Evolutionary conservation across 2,329 filamentous ascomycete genomes (phyloP), one percentile per base, ranked within the genome.

Genomic region (Cladosporium colombiae): DNA sequence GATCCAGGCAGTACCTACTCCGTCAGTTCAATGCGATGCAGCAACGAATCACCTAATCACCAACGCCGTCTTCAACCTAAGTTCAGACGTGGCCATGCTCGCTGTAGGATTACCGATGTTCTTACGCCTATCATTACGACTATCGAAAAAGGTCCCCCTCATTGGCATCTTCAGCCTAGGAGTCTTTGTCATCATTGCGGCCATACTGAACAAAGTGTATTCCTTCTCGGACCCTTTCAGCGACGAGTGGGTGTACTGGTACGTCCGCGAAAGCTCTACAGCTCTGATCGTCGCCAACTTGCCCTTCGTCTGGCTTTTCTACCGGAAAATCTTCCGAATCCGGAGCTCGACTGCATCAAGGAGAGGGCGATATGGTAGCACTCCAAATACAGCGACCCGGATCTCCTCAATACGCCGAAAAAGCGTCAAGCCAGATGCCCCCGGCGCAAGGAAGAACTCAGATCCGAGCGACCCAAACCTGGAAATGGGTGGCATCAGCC

Each of bases 201-300:
- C 86, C 13, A 81, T 84, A 6, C 77, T 89, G 18, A 88, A 87
- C 76, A 87, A 88, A 67, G 85, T 86, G 71, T 87, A 87, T 76
- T 86, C 84, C 53, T 87, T 89, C 67, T 81, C 77, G 18, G 75
- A 85, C 23, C 84, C 84, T 0, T 88, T 86, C 72, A 84, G 83
- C 2, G 77, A 79, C 16, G 75, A 83, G 44, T 89, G 86, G 79
- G 81, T 86, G 0, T 83, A 83, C 69, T 89, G 86, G 86, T 87
- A 87, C 68, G 81, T 86, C 10, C 81, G 85, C 31, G 86, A 89
- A 72, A 81, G 83, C 14, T 85, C 83, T 53, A 86, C 86, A 0
- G 85, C 86, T 6, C 80, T 89, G 49, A 81, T 87, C 58, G 86
- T 88, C 18, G 82, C 85, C 31, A 89, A 89, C 67, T 78, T 89